phyloP scores from a whole-genome alignment of 1,139 yeast genomes.

The Ogataea hybrid region DNA sequence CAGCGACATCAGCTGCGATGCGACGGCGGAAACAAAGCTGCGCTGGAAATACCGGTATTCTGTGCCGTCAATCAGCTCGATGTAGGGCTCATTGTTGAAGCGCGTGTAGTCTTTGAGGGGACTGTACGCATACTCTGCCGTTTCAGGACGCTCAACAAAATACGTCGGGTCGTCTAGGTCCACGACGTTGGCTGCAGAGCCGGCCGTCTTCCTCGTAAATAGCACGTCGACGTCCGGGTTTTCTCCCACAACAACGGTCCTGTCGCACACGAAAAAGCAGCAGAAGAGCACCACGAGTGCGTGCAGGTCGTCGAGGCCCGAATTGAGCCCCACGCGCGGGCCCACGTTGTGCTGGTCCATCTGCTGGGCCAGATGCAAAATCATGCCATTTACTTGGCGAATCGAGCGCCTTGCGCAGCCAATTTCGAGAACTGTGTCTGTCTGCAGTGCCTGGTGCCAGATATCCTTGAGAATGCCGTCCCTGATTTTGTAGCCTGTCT shows the following conservation, averaged over 20 bases:
- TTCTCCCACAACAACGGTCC: constrained; percentile 19
- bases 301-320: too few species aligned
- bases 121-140: constrained; percentile 17
- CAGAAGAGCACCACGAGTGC: too few species aligned
- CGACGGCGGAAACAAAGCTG: constrained; percentile 61
- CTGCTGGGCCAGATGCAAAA: too few species aligned
- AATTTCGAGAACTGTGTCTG: too few species aligned
- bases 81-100: constrained; percentile 34
- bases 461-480: too few species aligned
- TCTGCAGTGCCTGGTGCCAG: too few species aligned
- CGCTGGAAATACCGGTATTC: constrained; percentile 49
- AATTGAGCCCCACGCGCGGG: too few species aligned
- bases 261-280: too few species aligned
- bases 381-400: too few species aligned
- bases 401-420: too few species aligned
- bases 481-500: too few species aligned
- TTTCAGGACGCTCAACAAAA: constrained; percentile 1
- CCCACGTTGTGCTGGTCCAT: too few species aligned
- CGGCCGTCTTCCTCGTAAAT: background rate
- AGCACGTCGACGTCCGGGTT: background rate
- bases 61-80: constrained; percentile 35
- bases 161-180: constrained; percentile 6
- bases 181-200: background rate
- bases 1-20: constrained; percentile 58
- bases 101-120: constrained; percentile 20